Evolutionary conservation across 257 asterid species (phyloP).

Genomic region (Datura wrightii): DNA sequence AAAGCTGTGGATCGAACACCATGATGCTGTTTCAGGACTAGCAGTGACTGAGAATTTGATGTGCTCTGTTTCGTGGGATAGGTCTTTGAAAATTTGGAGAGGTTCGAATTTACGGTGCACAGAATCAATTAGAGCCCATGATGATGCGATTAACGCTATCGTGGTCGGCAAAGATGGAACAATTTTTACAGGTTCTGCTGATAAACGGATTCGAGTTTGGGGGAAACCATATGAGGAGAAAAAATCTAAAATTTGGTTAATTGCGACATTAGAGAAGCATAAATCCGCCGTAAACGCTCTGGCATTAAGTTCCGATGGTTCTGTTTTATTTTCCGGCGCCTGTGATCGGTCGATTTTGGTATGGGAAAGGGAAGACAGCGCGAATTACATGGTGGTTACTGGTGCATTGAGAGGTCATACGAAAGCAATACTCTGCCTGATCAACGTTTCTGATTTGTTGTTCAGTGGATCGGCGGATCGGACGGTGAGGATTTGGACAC

Average conservation of each 20-base stretch:
- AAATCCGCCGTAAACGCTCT: slow-evolving; percentile 84
- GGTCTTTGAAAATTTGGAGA: slow-evolving; percentile 68
- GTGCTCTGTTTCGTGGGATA: slow-evolving; percentile 79
- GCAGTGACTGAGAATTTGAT: slow-evolving; percentile 37
- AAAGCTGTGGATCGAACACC: slow-evolving; percentile 76
- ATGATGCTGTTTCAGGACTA: slow-evolving; percentile 75
- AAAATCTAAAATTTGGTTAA: slow-evolving; percentile 31
- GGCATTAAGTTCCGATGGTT: slow-evolving; percentile 61
- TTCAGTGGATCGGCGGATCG: slow-evolving; percentile 88
- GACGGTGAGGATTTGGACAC: slow-evolving; percentile 85
- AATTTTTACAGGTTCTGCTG: slow-evolving; percentile 86
- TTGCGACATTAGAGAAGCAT: slow-evolving; percentile 75
- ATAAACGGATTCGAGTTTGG: slow-evolving; percentile 72
- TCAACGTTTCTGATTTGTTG: slow-evolving; percentile 58
- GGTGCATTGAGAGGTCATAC: slow-evolving; percentile 87
- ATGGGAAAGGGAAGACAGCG: slow-evolving; percentile 93
- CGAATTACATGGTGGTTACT: slow-evolving; percentile 71
- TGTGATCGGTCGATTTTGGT: slow-evolving; percentile 85
- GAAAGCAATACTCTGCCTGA: slow-evolving; percentile 69
- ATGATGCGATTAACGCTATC: slow-evolving; percentile 87
- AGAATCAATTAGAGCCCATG: slow-evolving; percentile 71
- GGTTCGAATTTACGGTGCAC: slow-evolving; percentile 45
- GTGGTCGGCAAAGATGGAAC: slow-evolving; percentile 52
- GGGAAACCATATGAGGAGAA: slow-evolving; percentile 46
- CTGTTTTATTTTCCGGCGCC: slow-evolving; percentile 80